Percentiles rank a stretch among this genome's conserved stretches.
Evolutionary conservation across 768 basidiomycete species (phyloP).

Genomic region (Rhizopogon roseolus): DNA sequence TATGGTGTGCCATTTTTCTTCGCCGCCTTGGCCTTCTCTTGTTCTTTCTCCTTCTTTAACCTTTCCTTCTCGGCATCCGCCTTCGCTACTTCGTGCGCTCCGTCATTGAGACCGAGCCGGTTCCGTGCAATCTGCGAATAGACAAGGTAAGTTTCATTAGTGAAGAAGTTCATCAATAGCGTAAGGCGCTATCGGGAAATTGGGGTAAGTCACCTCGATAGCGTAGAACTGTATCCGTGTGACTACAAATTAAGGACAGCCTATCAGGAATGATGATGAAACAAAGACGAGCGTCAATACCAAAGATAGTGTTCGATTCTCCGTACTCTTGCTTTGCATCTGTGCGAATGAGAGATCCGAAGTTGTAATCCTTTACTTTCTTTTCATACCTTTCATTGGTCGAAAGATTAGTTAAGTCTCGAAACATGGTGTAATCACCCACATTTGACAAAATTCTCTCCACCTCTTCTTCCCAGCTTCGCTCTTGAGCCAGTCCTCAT

Average conservation of each 20-base stretch:
- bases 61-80: conserved; percentile 50
- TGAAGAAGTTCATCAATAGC: not conserved
- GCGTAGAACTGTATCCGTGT: conserved; percentile 73
- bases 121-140: conserved; percentile 79
- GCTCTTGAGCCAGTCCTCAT: conserved; percentile 94
- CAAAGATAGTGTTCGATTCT: conserved; percentile 92
- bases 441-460: conserved; percentile 41
- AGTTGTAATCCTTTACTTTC: conserved; percentile 91
- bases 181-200: not conserved
- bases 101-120: conserved; percentile 84
- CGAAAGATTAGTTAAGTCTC: not conserved
- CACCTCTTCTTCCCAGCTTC: conserved; percentile 82
- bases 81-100: conserved; percentile 77
- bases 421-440: not conserved
- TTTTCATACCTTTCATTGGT: conserved; percentile 67
- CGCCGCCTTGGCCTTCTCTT: conserved; percentile 42
- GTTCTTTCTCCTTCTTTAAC: conserved; percentile 55
- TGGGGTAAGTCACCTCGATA: conserved; percentile 60
- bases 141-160: not conserved
- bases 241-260: conserved; percentile 10
- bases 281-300: conserved; percentile 30
- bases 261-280: conserved; percentile 6
- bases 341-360: conserved; percentile 88
- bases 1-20: conserved; percentile 32
- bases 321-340: conserved; percentile 79